Percentiles rank a stretch among this genome's conserved stretches.
phyloP scores from a whole-genome alignment of 2,329 filamentous ascomycete genomes.

The Fusarium hainanense region DNA sequence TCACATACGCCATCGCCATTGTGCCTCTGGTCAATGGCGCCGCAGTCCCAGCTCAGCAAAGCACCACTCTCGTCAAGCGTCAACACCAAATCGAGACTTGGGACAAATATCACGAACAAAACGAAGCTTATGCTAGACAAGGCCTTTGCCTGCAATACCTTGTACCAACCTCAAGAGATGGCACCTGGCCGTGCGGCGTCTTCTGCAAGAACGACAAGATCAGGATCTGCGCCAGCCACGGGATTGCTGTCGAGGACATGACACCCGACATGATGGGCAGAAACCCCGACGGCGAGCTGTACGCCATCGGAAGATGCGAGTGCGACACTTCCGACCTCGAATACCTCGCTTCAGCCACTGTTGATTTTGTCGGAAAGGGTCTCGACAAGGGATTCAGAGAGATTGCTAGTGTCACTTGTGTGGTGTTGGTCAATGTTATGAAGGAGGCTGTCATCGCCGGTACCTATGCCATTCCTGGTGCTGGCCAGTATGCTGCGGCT shows the following conservation, averaged over 20 bases:
- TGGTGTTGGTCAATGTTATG: background rate
- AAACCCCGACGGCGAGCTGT: background rate
- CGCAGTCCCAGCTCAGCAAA: background rate
- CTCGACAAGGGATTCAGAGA: background rate
- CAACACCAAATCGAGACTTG: background rate
- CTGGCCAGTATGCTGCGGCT: background rate
- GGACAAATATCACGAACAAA: background rate
- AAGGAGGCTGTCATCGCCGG: background rate
- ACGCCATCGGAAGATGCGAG: background rate
- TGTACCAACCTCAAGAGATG: background rate
- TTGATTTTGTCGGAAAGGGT: background rate
- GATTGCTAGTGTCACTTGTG: background rate
- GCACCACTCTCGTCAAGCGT: background rate
- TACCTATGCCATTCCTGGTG: background rate
- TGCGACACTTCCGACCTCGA: background rate
- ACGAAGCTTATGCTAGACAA: background rate
- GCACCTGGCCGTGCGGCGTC: background rate
- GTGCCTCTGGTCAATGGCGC: background rate
- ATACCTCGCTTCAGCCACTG: background rate
- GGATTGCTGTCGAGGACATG: background rate
- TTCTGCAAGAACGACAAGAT: background rate
- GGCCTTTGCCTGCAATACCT: background rate
- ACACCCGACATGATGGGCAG: background rate
- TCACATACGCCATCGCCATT: background rate
- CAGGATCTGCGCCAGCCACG: background rate